phyloP scores from a whole-genome alignment of 768 basidiomycete genomes.

The Grammothele lineata region DNA sequence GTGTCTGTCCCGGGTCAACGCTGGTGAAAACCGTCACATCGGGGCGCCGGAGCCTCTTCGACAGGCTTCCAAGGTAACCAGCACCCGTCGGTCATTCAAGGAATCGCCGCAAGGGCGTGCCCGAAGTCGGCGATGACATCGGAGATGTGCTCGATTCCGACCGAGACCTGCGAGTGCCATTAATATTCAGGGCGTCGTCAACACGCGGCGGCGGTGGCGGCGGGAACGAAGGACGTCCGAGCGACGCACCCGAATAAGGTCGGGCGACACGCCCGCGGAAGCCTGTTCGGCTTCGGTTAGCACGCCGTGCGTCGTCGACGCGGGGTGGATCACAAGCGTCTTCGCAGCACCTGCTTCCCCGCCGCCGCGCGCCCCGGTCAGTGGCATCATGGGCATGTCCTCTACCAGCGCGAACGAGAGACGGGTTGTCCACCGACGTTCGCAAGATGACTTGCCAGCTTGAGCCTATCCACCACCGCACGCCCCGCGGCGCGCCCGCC shows the following conservation, averaged over 20 bases:
- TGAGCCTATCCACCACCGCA: conserved; percentile 65
- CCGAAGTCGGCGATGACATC: conserved; percentile 44
- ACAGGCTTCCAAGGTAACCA: too few species aligned
- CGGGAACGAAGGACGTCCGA: background rate
- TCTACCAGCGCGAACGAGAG: conserved; percentile 19
- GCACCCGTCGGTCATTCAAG: too few species aligned
- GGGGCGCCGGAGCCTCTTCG: too few species aligned
- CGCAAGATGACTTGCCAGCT: conserved; percentile 67
- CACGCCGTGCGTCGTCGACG: conserved; percentile 74
- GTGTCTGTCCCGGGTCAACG: too few species aligned
- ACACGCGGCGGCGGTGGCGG: background rate
- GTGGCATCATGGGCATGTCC: too few species aligned
- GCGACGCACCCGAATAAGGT: conserved; percentile 61
- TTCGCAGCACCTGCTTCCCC: conserved; percentile 74
- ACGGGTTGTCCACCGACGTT: conserved; percentile 68
- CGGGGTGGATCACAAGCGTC: conserved; percentile 77
- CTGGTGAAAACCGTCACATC: too few species aligned
- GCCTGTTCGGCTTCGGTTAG: conserved; percentile 55
- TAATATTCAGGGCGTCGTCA: background rate
- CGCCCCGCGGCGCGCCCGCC: conserved; percentile 46
- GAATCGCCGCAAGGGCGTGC: conserved; percentile 31
- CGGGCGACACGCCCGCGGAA: conserved; percentile 64
- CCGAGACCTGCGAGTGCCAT: conserved; percentile 30
- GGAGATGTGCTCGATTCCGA: conserved; percentile 38
- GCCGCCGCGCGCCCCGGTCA: too few species aligned